These are phyloP conservation scores for Tilletia caries DNA, from an alignment of 1,284 basidiomycete genomes.

Conservation along the genomic window DNA sequence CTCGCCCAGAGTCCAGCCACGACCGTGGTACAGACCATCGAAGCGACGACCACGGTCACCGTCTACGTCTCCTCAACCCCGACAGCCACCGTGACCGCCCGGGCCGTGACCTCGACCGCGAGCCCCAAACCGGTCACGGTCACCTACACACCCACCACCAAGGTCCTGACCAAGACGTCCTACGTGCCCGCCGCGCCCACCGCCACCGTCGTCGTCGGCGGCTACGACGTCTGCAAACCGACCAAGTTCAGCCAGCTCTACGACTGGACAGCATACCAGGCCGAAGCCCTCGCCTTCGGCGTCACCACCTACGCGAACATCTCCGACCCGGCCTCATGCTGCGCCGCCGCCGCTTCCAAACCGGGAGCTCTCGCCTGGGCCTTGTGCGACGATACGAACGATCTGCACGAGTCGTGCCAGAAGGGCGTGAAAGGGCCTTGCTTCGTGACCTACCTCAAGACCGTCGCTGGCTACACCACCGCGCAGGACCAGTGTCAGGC, in stretches of 20 bases:
- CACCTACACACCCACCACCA: background rate
- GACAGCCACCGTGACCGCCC: background rate
- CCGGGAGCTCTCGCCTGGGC: conserved; percentile 4
- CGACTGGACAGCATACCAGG: conserved; percentile 10
- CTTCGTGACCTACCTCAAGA: conserved; percentile 13
- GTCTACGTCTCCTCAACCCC: background rate
- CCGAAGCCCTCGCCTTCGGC: background rate
- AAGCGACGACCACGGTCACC: background rate
- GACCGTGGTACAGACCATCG: background rate
- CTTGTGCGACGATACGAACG: background rate
- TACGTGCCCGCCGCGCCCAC: background rate
- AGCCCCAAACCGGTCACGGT: background rate
- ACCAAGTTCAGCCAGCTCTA: background rate
- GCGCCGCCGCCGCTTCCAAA: background rate
- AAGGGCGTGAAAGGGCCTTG: background rate
- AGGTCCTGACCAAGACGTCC: background rate
- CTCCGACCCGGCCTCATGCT: background rate
- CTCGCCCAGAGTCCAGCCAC: background rate
- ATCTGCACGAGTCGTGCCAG: background rate
- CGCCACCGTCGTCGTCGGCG: conserved; percentile 1
- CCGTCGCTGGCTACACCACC: background rate
- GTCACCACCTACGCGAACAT: background rate
- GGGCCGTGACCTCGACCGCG: background rate
- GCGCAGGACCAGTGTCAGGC: background rate
- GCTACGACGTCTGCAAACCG: conserved; percentile 3